phyloP scores from a whole-genome alignment of 345 rosid genomes.

The Diplotaxis tenuifolia region DNA sequence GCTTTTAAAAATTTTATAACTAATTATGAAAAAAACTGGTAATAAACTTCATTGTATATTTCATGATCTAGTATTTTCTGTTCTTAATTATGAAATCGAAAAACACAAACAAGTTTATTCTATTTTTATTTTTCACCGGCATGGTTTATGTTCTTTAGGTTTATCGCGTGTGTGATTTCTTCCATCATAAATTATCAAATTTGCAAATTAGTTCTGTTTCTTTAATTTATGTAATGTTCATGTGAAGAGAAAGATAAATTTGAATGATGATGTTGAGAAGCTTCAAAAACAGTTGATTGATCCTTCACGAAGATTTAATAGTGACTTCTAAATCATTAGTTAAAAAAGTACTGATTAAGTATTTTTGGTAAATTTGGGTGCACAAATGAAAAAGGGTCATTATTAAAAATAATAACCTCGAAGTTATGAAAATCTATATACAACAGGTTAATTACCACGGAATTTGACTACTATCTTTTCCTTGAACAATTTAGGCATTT shows the following conservation, averaged over 20 bases:
- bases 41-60: slow-evolving; percentile 22
- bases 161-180: slow-evolving; percentile 17
- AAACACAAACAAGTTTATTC: background rate
- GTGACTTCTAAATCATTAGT: background rate
- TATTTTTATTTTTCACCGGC: background rate
- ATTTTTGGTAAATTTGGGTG: slow-evolving; percentile 1
- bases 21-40: background rate
- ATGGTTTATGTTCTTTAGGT: background rate
- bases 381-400: background rate
- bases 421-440: slow-evolving; percentile 36
- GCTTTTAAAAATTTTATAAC: background rate
- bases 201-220: background rate
- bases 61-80: background rate
- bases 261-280: background rate
- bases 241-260: background rate
- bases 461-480: slow-evolving; percentile 20
- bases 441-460: slow-evolving; percentile 29
- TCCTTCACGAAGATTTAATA: background rate
- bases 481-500: slow-evolving; percentile 5
- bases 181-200: background rate
- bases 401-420: background rate
- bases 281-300: background rate
- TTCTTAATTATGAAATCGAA: background rate
- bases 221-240: background rate
- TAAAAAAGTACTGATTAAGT: background rate